Conservation (phyloP, 495 filamentous ascomycete species). For the Podospora sp. region DNA sequence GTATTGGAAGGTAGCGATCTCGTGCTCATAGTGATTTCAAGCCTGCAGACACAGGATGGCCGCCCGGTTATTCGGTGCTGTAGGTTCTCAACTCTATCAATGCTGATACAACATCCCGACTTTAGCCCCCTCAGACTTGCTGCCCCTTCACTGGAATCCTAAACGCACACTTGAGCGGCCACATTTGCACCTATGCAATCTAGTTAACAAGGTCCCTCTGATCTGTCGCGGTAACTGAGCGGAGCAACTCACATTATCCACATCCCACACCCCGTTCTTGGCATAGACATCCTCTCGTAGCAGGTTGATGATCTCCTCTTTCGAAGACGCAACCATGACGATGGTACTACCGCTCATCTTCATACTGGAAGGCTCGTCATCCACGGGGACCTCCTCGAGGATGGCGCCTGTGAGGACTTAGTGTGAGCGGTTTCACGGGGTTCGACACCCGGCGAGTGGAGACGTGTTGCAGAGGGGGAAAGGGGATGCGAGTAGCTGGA, state of each 20-base stretch:
- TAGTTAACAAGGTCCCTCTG: not conserved
- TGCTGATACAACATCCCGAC: too few species aligned
- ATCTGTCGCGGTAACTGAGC: not conserved
- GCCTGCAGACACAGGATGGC: not conserved
- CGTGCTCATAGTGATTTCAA: too few species aligned
- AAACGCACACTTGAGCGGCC: slow-evolving; percentile 48
- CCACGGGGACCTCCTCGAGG: slow-evolving; percentile 65
- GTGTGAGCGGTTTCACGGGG: not conserved
- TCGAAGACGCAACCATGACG: slow-evolving; percentile 61
- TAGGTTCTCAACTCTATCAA: not conserved
- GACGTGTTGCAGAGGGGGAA: not conserved
- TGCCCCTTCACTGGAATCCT: slow-evolving; percentile 33
- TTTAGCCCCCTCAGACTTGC: not conserved
- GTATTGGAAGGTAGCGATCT: too few species aligned
- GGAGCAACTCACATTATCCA: slow-evolving; percentile 60
- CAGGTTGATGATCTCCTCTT: slow-evolving; percentile 67
- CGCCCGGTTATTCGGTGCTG: not conserved
- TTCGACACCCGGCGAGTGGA: not conserved
- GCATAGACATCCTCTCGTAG: slow-evolving; percentile 75
- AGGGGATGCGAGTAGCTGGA: not conserved
- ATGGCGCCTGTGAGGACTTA: slow-evolving; percentile 58
- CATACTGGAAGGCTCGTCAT: slow-evolving; percentile 58
- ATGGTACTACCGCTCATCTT: slow-evolving; percentile 73
- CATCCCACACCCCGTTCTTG: slow-evolving; percentile 77
- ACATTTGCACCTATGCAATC: slow-evolving; percentile 41